Evolutionary conservation across 1,284 basidiomycete species (phyloP).

Genomic region (Apiotrichum laibachii): DNA sequence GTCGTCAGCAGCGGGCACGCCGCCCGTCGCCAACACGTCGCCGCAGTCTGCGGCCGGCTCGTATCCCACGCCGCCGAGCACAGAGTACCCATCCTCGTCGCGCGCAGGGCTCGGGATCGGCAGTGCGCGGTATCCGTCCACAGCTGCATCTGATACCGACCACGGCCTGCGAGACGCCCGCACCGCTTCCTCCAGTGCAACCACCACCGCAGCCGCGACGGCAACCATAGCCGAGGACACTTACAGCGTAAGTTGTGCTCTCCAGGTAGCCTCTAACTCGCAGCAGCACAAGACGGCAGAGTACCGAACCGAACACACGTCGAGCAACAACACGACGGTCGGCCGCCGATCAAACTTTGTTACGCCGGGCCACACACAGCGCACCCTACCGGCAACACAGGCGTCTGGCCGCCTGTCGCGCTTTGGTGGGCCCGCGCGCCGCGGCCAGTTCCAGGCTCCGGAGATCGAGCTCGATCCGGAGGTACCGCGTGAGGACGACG

Average conservation of each 20-base stretch:
- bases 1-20: background rate
- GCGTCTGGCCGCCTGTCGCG: slow-evolving; percentile 40
- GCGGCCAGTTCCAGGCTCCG: slow-evolving; percentile 24
- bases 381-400: slow-evolving; percentile 25
- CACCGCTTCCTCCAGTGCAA: too few relatives aligned
- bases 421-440: slow-evolving; percentile 45
- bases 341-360: slow-evolving; percentile 15
- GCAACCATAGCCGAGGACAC: background rate
- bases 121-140: background rate
- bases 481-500: slow-evolving; percentile 15
- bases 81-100: background rate
- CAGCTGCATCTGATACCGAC: too few relatives aligned
- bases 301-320: background rate
- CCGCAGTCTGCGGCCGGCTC: background rate
- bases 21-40: background rate
- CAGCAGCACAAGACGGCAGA: background rate
- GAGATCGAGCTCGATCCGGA: slow-evolving; percentile 20
- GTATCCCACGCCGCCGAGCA: slow-evolving; percentile 4
- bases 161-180: too few relatives aligned
- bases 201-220: too few relatives aligned
- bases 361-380: slow-evolving; percentile 35
- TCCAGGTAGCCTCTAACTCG: too few relatives aligned
- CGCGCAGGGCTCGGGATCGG: background rate
- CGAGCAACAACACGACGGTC: background rate
- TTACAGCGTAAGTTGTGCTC: too few relatives aligned